Evolutionary conservation across 441 rosid species (phyloP).

Genomic region (Dalechampia spathulata): DNA sequence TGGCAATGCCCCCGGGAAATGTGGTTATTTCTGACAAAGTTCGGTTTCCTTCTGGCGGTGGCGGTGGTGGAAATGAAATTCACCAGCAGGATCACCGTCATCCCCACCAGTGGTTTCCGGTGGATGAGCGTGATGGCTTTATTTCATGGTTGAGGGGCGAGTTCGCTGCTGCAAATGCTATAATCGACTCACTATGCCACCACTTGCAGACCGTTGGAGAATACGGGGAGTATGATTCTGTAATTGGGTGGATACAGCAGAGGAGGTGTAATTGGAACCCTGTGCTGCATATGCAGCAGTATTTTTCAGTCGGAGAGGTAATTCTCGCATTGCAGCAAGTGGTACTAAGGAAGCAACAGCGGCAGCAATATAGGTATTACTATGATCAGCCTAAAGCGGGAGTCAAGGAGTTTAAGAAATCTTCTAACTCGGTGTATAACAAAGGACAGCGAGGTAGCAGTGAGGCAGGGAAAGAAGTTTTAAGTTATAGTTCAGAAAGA

Average conservation of each 20-base stretch:
- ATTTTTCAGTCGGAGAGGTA: slow-evolving; percentile 55
- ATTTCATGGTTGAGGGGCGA: slow-evolving; percentile 81
- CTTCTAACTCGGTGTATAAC: slow-evolving; percentile 38
- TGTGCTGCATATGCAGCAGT: slow-evolving; percentile 83
- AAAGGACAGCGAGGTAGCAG: slow-evolving; percentile 39
- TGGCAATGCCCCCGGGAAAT: slow-evolving; percentile 86
- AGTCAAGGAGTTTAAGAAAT: slow-evolving; percentile 47
- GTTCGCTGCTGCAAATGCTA: slow-evolving; percentile 89
- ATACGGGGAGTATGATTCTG: slow-evolving; percentile 58
- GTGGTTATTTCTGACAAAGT: slow-evolving; percentile 48
- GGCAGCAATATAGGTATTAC: slow-evolving; percentile 19
- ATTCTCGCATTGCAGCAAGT: slow-evolving; percentile 52
- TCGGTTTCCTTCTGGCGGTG: slow-evolving; percentile 37
- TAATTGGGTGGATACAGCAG: slow-evolving; percentile 47
- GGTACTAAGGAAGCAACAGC: slow-evolving; percentile 46
- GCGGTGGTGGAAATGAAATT: slow-evolving; percentile 30
- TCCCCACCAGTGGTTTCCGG: slow-evolving; percentile 44
- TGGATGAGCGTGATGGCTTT: slow-evolving; percentile 69
- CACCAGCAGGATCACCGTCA: slow-evolving; percentile 31
- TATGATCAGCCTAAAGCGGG: slow-evolving; percentile 49
- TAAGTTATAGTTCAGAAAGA: slow-evolving; percentile 22
- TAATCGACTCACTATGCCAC: slow-evolving; percentile 62
- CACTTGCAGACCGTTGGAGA: slow-evolving; percentile 59
- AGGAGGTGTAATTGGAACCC: slow-evolving; percentile 76
- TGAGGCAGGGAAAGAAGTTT: slow-evolving; percentile 34